Percentiles rank a stretch among this genome's conserved stretches.
Conservation (phyloP, 306 rosid genomes). For the Prunus padus region DNA sequence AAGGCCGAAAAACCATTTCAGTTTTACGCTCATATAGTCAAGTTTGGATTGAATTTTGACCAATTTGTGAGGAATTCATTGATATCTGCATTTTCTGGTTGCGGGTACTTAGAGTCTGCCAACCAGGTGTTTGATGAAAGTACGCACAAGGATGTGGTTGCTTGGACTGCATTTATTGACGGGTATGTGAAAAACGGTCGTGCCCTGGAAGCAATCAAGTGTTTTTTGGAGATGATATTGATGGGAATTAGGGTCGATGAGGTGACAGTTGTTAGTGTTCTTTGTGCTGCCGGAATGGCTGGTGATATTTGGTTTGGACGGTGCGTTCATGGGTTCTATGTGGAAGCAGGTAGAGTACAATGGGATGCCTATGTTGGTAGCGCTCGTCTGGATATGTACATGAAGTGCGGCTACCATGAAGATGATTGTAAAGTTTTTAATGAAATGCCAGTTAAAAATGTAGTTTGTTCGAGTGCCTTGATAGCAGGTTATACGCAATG, state of each 20-base stretch:
- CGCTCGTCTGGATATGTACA: slow-evolving; percentile 22
- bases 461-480: slow-evolving; percentile 68
- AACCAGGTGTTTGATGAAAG: slow-evolving; percentile 43
- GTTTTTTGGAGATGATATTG: slow-evolving; percentile 13
- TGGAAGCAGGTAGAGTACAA: slow-evolving; percentile 10
- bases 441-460: slow-evolving; percentile 38
- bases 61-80: slow-evolving; percentile 51
- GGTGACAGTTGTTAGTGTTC: slow-evolving; percentile 17
- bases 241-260: slow-evolving; percentile 1
- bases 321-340: slow-evolving; percentile 19
- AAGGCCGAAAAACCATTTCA: slow-evolving; percentile 49
- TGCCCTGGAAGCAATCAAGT: slow-evolving; percentile 6
- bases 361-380: slow-evolving; percentile 15
- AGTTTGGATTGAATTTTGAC: slow-evolving; percentile 51
- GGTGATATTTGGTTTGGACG: slow-evolving; percentile 7
- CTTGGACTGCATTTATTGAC: slow-evolving; percentile 64
- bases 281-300: slow-evolving; percentile 10
- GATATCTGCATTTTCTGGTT: slow-evolving; percentile 50
- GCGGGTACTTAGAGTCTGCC: slow-evolving; percentile 43
- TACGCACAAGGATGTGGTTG: slow-evolving; percentile 49
- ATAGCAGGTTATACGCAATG: slow-evolving; percentile 76
- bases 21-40: slow-evolving; percentile 24
- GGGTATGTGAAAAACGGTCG: slow-evolving; percentile 47
- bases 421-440: slow-evolving; percentile 50
- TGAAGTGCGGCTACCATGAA: slow-evolving; percentile 41